Evolutionary conservation across 1,284 basidiomycete species (phyloP).

Genomic region (Flammula alnicola): DNA sequence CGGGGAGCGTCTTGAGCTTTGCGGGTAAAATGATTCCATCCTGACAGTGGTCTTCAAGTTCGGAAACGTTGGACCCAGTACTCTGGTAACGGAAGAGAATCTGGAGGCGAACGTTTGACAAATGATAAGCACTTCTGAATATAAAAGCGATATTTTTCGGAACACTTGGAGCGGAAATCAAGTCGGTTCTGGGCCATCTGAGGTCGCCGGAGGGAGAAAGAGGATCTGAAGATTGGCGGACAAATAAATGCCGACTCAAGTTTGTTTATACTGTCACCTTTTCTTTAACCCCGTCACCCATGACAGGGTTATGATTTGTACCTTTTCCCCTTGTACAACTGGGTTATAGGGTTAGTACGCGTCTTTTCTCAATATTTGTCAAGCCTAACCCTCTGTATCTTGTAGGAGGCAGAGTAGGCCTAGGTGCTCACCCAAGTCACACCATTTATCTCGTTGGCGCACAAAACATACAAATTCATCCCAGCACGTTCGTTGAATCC

Average conservation of each 20-base stretch:
- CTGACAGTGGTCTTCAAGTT: too few species aligned
- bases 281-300: conserved; percentile 26
- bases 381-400: not conserved
- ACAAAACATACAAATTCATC: not conserved
- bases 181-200: not conserved
- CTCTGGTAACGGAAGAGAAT: too few species aligned
- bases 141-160: too few species aligned
- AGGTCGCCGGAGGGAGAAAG: not conserved
- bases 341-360: conserved; percentile 17
- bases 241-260: conserved; percentile 14
- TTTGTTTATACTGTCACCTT: conserved; percentile 16
- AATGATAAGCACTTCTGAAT: too few species aligned
- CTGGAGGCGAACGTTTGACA: too few species aligned
- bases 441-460: not conserved
- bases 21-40: too few species aligned
- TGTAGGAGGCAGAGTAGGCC: not conserved
- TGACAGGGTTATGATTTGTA: conserved; percentile 21
- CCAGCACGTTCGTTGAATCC: not conserved
- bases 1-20: too few species aligned
- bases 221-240: not conserved
- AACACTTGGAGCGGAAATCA: not conserved
- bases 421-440: not conserved
- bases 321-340: conserved; percentile 19
- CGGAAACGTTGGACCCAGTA: too few species aligned
- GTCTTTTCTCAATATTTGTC: conserved; percentile 8